Evolutionary conservation across 257 asterid species (phyloP).

Genomic region (Apocynum venetum): DNA sequence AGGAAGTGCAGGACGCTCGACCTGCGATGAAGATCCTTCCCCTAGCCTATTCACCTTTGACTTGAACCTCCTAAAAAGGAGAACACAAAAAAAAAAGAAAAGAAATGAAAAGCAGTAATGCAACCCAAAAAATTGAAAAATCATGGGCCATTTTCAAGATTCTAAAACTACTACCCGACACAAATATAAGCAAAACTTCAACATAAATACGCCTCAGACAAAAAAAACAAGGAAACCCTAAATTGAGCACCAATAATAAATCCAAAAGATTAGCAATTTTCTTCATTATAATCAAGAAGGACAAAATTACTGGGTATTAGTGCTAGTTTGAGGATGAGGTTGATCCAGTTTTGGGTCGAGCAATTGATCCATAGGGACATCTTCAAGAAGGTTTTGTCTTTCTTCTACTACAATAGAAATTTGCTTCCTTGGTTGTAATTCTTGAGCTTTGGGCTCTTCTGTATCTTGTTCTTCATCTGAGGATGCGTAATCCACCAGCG

Average conservation of each 20-base stretch:
- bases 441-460: slow-evolving; percentile 14
- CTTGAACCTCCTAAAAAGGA: slow-evolving; percentile 27
- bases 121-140: background rate
- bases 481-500: slow-evolving; percentile 81
- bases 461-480: slow-evolving; percentile 19
- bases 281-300: background rate
- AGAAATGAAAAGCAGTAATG: background rate
- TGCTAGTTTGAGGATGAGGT: slow-evolving; percentile 5
- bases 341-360: background rate
- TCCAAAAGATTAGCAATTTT: background rate
- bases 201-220: background rate
- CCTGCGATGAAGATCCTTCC: slow-evolving; percentile 24
- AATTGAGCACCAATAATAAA: background rate
- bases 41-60: slow-evolving; percentile 27
- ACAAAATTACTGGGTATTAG: slow-evolving; percentile 15
- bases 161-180: background rate
- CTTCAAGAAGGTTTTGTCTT: background rate
- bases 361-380: slow-evolving; percentile 4
- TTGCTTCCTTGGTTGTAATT: background rate
- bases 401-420: background rate
- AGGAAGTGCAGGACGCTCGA: slow-evolving; percentile 45
- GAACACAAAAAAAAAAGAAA: background rate
- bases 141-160: background rate
- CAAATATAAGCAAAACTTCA: background rate
- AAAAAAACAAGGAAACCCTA: slow-evolving; percentile 15